Evolutionary conservation across 345 rosid genomes (phyloP).

Genomic region (Pelargonium nanum): DNA sequence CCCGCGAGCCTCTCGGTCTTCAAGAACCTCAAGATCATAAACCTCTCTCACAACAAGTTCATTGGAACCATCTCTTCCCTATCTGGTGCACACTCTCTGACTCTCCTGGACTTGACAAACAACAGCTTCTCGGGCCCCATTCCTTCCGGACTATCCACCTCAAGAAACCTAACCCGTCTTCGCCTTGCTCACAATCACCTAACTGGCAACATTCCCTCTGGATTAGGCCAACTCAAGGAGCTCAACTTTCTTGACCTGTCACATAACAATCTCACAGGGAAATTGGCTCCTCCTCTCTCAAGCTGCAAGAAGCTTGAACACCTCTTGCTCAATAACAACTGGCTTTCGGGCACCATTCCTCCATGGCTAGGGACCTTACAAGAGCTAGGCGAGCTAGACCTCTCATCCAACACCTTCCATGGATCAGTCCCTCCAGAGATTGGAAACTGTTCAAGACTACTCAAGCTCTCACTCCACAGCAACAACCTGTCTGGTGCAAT

Average conservation of each 20-base stretch:
- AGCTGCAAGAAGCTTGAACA: conserved; percentile 45
- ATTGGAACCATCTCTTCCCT: conserved; percentile 54
- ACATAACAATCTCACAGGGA: conserved; percentile 50
- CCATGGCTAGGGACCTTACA: conserved; percentile 60
- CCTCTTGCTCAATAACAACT: conserved; percentile 56
- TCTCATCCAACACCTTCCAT: conserved; percentile 52
- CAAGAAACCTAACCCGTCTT: conserved; percentile 49
- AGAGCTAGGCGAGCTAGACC: conserved; percentile 69
- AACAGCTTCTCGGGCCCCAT: conserved; percentile 60
- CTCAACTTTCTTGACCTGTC: conserved; percentile 72
- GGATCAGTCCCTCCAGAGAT: conserved; percentile 57
- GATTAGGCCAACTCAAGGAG: conserved; percentile 43
- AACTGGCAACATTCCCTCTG: conserved; percentile 47
- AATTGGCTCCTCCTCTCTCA: conserved; percentile 38
- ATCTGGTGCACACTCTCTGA: conserved; percentile 44
- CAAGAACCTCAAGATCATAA: conserved; percentile 59
- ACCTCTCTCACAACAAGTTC: conserved; percentile 65
- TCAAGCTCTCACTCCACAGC: conserved; percentile 55
- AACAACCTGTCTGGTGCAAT: conserved; percentile 56
- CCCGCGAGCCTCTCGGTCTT: conserved; percentile 51
- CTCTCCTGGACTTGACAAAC: conserved; percentile 66
- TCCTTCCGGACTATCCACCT: conserved; percentile 43
- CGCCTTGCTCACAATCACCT: conserved; percentile 67
- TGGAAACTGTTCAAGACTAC: conserved; percentile 53
- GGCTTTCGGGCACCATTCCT: conserved; percentile 48